Percentiles rank a stretch among this genome's conserved stretches.
These are phyloP conservation scores for Penium margaritaceum DNA, from an alignment of 139 green algal genomes.

Conservation along the genomic window DNA sequence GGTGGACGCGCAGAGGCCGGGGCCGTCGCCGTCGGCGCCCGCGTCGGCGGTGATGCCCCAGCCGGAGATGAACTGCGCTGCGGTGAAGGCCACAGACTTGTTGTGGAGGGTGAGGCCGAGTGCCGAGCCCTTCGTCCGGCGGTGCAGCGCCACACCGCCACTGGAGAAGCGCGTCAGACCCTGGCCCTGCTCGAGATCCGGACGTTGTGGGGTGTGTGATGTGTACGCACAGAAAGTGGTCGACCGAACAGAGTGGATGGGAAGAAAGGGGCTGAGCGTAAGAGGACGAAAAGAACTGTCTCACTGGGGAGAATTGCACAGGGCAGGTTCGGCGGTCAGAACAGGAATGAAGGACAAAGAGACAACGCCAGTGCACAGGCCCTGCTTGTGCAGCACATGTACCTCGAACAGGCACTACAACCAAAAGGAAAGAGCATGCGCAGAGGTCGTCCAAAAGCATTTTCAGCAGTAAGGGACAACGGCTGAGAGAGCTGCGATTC, in stretches of 20 bases:
- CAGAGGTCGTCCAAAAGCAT: too few relatives aligned
- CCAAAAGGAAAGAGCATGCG: too few relatives aligned
- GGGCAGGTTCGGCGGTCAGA: background rate
- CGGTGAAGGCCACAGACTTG: constrained; percentile 8
- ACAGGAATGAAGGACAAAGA: background rate
- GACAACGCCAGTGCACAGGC: too few relatives aligned
- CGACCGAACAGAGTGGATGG: too few relatives aligned
- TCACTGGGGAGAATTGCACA: background rate
- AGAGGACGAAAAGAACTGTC: background rate
- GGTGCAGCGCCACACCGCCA: constrained; percentile 24
- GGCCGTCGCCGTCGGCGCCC: background rate
- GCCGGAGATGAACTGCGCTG: constrained; percentile 22
- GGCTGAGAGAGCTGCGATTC: too few relatives aligned
- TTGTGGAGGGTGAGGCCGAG: constrained; percentile 9
- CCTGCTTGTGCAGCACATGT: too few relatives aligned
- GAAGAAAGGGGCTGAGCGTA: background rate
- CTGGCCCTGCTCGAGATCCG: constrained; percentile 9
- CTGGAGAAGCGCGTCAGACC: constrained; percentile 26
- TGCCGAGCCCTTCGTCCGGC: constrained; percentile 14
- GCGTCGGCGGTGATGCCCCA: constrained; percentile 8
- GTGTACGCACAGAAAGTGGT: too few relatives aligned
- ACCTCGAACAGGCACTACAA: too few relatives aligned
- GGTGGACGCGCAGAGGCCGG: constrained; percentile 15
- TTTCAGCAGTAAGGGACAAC: too few relatives aligned
- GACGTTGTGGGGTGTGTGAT: background rate